Percentiles rank a stretch among this genome's conserved stretches.
Evolutionary conservation across 352 stramenopile genomes (phyloP).

Genomic region (Phytophthora cactorum): DNA sequence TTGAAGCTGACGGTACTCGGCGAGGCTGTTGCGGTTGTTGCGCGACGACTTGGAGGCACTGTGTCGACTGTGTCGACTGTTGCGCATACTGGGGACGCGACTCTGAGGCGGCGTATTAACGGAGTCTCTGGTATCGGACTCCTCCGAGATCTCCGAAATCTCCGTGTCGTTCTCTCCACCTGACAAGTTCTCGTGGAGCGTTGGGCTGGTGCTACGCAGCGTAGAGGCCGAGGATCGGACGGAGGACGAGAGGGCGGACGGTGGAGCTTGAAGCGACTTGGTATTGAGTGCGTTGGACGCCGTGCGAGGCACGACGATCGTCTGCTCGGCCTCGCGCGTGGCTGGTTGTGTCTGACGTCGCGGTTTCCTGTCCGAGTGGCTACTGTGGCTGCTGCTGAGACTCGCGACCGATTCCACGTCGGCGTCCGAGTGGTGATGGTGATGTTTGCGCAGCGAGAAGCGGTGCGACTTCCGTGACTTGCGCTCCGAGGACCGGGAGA

Average conservation of each 20-base stretch:
- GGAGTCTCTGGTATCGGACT: constrained; percentile 34
- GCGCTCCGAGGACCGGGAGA: constrained; percentile 56
- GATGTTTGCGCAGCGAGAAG: constrained; percentile 71
- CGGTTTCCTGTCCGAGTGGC: constrained; percentile 29
- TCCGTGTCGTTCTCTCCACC: constrained; percentile 49
- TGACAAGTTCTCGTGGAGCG: constrained; percentile 48
- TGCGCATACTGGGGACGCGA: constrained; percentile 30
- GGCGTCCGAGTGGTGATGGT: constrained; percentile 43
- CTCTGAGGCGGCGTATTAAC: constrained; percentile 26
- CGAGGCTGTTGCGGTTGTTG: constrained; percentile 54
- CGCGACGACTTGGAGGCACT: constrained; percentile 7
- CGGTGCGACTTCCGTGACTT: constrained; percentile 50
- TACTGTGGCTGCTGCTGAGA: constrained; percentile 31
- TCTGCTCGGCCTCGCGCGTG: constrained; percentile 27
- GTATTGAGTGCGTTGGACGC: constrained; percentile 12
- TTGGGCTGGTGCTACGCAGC: constrained; percentile 44
- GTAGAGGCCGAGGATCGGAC: constrained; percentile 59
- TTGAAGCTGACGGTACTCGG: constrained; percentile 76
- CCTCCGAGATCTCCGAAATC: constrained; percentile 36
- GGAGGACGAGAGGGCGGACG: constrained; percentile 58
- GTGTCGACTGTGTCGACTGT: constrained; percentile 37
- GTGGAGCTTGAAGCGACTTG: constrained; percentile 35
- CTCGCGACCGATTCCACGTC: constrained; percentile 13
- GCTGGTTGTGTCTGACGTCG: constrained; percentile 29
- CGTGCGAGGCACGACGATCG: constrained; percentile 28